Evolutionary conservation across 1,284 basidiomycete genomes (phyloP), one percentile per base, ranked within the genome.

Genomic region (Cryptococcus sp.): DNA sequence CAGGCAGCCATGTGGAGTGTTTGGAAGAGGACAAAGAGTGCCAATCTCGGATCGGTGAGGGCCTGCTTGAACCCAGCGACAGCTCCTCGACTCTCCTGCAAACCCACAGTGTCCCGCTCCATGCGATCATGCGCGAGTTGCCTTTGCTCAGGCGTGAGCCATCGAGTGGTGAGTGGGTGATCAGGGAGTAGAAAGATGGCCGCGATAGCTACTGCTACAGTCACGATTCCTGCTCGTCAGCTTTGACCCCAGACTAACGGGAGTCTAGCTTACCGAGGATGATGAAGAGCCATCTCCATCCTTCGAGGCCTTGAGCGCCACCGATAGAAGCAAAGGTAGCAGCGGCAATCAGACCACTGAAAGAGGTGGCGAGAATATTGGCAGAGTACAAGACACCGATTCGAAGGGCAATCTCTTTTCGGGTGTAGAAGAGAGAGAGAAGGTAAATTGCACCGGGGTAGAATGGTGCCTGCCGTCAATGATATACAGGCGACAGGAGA

Each of bases 51-150:
- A 53, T 70, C 69, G 28, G 46, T 45, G 37, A 59, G 28, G 16
- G 61, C 64, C 28, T 63, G 62, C 46, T 69, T 68, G 46, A 67
- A 56, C 3, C 66, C 67, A 13, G 55, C 54, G 47, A 57, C 54
- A 19, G 60, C 54, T 16, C 61, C 61, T 19, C 61, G 60, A 14
- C 57, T 55, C 18, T 50, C 56, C n/a, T 52, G 42, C 18, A 58
- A 55, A 36, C 61, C 69, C 23, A 62, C 59, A 24, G 55, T 55
- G 0, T 28, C 28, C 11, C 28, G 4, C 5, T 11, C 4, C 28
- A 28, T 28, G 11, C 61, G 58, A 49, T 50, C 58, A 19, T 63
- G 53, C n/a, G 64, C 62, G 14, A 62, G 53, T 16, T 67, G 56
- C 10, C 62, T 48, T 56, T 70, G 56, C 4, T 58, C 50, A 1